Evolutionary conservation across 495 filamentous ascomycete genomes (phyloP), one percentile per base, ranked within the genome.

Genomic region (Tuber magnatum): DNA sequence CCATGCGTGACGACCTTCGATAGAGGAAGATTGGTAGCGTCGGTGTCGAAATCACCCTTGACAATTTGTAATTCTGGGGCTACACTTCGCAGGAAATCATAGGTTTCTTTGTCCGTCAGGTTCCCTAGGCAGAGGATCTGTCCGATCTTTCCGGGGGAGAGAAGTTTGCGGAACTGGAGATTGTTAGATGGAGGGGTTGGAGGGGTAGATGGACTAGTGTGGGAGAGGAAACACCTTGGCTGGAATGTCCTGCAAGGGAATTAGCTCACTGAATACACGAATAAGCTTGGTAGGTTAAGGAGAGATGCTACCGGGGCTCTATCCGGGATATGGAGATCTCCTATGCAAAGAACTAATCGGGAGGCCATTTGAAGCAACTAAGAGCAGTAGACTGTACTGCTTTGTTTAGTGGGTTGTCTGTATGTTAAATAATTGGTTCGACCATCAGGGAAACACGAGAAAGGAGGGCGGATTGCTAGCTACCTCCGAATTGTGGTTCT

Each of bases 81-180:
- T 82, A 98, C 90, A 81, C 89, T 87, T 78, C 94, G 93, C 51
- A 98, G 93, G 87, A 96, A 97, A 78, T 97, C 92, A 87, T 94
- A 97, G 69, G 94, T 97, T 76, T 92, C 88, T 83, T 93, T 92
- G 85, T 96, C 93, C 78, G 95, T 99, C 56, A 98, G 89, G 86
- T 99, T 99, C 74, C 95, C 95, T 16, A 99, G 90, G 84, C 95
- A 98, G 76, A 99, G 89, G 69, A 94, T 98, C 84, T 99, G 95
- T 76, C 92, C 92, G 82, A 99, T 99, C 86, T 98, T 98, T 81
- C 96, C 96, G 16, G 96, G 95, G 20, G 94, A 92, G 79, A 99
- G 90, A 84, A 99, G 95, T 83, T 97, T 98, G 82, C 93, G 93
- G 89, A 99, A 99, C 94, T 98, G 84, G 56, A 46, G 69, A 71